phyloP scores from a whole-genome alignment of 2,329 filamentous ascomycete species.

The Penicillium sp. region DNA sequence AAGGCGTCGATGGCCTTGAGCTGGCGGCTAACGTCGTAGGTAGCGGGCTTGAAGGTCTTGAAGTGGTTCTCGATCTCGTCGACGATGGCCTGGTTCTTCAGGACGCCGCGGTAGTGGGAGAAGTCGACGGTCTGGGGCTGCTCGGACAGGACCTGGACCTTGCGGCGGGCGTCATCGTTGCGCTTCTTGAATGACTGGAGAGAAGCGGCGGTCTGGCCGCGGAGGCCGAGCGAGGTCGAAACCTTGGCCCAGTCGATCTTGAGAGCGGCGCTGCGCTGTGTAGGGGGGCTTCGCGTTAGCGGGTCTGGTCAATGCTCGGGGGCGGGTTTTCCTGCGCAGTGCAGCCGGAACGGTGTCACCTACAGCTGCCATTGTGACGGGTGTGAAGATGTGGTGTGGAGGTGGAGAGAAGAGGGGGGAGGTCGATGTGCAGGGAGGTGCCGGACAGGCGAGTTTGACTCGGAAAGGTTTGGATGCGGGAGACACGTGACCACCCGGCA shows the following conservation, averaged over 20 bases:
- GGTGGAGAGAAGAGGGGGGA: constrained; percentile 31
- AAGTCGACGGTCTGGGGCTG: constrained; percentile 89
- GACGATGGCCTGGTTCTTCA: constrained; percentile 95
- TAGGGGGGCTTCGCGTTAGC: constrained; percentile 25
- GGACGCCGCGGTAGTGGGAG: constrained; percentile 79
- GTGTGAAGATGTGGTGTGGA: constrained; percentile 26
- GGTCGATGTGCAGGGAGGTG: constrained; percentile 36
- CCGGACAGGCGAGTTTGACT: constrained; percentile 36
- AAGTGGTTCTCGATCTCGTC: constrained; percentile 98
- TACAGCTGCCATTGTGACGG: constrained; percentile 46
- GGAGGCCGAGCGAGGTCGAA: constrained; percentile 88
- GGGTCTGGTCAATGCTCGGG: constrained; percentile 8
- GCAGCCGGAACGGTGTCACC: constrained; percentile 14
- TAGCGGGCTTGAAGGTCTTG: constrained; percentile 82
- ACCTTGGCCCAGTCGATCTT: constrained; percentile 99
- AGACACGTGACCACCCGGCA: constrained; percentile 34
- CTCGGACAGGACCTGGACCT: constrained; percentile 79
- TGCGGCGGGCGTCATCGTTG: constrained; percentile 97
- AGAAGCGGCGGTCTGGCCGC: constrained; percentile 86
- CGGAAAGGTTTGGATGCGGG: constrained; percentile 41
- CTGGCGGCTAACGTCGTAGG: constrained; percentile 90
- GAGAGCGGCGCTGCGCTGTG: constrained; percentile 95
- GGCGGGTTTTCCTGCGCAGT: background rate
- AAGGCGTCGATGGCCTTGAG: constrained; percentile 98
- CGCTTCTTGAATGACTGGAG: constrained; percentile 99